Percentiles rank a stretch among this genome's conserved stretches.
Conservation (phyloP, 345 rosid genomes). For the Hypericum perforatum region DNA sequence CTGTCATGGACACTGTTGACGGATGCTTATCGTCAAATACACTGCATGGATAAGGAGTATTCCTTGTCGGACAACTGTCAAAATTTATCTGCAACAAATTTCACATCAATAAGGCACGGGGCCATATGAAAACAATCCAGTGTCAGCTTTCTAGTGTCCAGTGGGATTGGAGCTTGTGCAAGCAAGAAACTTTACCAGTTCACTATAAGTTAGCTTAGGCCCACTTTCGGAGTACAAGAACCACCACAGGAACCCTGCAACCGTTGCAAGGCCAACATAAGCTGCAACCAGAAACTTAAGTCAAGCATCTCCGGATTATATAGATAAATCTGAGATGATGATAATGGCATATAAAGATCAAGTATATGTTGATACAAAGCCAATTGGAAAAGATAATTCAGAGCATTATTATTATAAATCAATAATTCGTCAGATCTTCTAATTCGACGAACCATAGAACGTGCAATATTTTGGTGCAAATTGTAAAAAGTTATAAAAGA, state of each 20-base stretch:
- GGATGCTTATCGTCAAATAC: constrained; percentile 93
- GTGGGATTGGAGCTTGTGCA: not conserved
- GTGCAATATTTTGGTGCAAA: too few species aligned
- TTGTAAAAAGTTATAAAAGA: too few species aligned
- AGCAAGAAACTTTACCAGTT: constrained; percentile 51
- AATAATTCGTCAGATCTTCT: too few species aligned
- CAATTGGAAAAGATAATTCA: too few species aligned
- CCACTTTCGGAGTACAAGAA: constrained; percentile 74
- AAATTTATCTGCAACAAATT: constrained; percentile 67
- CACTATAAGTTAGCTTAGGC: constrained; percentile 76
- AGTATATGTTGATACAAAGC: too few species aligned
- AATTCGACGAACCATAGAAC: too few species aligned
- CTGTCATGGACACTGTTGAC: constrained; percentile 95
- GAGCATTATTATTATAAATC: too few species aligned
- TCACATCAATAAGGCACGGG: too few species aligned
- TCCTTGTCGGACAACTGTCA: constrained; percentile 79
- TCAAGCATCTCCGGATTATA: too few species aligned
- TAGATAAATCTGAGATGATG: too few species aligned
- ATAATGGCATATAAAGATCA: too few species aligned
- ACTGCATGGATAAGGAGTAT: constrained; percentile 83
- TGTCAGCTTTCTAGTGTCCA: not conserved
- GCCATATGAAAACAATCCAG: too few species aligned
- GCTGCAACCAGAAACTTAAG: constrained; percentile 35
- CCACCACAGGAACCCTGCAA: constrained; percentile 99
- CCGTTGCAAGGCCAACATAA: constrained; percentile 98